These are phyloP conservation scores for Teunomyces pallodes DNA, from an alignment of 805 yeast species.

Conservation along the genomic window DNA sequence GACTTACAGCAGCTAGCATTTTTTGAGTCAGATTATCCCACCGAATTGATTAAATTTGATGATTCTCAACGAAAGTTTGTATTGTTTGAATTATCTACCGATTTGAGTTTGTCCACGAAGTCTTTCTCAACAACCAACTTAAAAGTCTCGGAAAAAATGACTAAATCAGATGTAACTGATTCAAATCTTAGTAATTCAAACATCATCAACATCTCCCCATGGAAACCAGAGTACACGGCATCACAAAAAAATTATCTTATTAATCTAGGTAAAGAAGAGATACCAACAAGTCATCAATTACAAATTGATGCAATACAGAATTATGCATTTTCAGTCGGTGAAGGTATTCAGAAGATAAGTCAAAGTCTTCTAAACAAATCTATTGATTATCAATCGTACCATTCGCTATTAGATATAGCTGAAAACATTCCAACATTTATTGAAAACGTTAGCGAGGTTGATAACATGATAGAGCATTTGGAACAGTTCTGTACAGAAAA, in stretches of 20 bases:
- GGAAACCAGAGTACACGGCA: not conserved
- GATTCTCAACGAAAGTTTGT: constrained; percentile 6
- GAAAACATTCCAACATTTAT: constrained; percentile 13
- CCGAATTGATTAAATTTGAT: not conserved
- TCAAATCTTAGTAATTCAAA: no score
- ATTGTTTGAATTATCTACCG: constrained; percentile 16
- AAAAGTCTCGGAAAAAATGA: not conserved
- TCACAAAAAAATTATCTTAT: not conserved
- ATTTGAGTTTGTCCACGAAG: constrained; percentile 12
- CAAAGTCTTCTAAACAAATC: not conserved
- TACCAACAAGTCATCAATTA: not conserved
- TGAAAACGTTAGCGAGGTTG: constrained; percentile 24
- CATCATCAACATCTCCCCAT: no score
- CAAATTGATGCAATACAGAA: constrained; percentile 7
- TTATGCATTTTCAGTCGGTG: constrained; percentile 13
- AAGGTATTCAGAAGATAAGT: constrained; percentile 9
- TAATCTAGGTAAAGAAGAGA: not conserved
- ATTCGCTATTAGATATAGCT: constrained; percentile 12
- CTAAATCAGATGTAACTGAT: not conserved
- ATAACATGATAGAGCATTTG: constrained; percentile 33
- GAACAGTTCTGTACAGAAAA: constrained; percentile 16
- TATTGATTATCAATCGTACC: constrained; percentile 2
- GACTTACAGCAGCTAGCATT: constrained; percentile 15
- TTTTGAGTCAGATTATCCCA: not conserved
- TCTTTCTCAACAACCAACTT: constrained; percentile 6